Conservation (phyloP, 2,329 filamentous ascomycete species). For the Hymenoscyphus fructigenus region DNA sequence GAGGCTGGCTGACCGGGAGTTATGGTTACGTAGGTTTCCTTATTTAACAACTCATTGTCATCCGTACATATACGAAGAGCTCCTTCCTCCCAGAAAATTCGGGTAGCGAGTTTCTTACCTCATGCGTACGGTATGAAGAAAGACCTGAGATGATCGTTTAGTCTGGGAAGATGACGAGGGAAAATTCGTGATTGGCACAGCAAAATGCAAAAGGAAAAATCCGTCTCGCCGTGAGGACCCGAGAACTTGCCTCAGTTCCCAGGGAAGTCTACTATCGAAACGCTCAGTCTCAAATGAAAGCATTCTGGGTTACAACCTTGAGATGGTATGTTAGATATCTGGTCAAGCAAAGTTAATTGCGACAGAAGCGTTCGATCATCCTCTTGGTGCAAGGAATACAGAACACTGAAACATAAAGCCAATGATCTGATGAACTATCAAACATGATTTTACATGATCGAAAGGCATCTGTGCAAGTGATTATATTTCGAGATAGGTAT, state of each 20-base stretch:
- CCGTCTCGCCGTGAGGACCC: no score
- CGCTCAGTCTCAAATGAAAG: background rate
- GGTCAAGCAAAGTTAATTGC: background rate
- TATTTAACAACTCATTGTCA: constrained; percentile 1
- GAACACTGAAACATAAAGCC: background rate
- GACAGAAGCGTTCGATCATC: background rate
- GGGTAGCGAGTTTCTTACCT: background rate
- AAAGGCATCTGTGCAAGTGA: background rate
- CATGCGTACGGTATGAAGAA: background rate
- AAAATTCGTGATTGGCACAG: background rate
- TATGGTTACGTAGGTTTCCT: background rate
- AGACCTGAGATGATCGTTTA: background rate
- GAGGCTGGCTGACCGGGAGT: no score
- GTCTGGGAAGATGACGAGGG: no score
- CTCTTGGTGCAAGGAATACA: background rate
- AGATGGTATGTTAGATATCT: background rate
- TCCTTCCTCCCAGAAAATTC: background rate
- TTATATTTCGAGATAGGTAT: background rate
- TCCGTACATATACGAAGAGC: background rate
- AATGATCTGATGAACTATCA: background rate
- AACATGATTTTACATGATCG: background rate
- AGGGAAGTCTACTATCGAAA: background rate
- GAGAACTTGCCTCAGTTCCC: background rate
- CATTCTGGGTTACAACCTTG: background rate
- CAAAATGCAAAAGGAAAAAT: background rate